A percentile compares a stretch with the other conserved stretches of the same genome.
Evolutionary conservation across 2,329 filamentous ascomycete species (phyloP).

Genomic region (Xylariaceae sp.): DNA sequence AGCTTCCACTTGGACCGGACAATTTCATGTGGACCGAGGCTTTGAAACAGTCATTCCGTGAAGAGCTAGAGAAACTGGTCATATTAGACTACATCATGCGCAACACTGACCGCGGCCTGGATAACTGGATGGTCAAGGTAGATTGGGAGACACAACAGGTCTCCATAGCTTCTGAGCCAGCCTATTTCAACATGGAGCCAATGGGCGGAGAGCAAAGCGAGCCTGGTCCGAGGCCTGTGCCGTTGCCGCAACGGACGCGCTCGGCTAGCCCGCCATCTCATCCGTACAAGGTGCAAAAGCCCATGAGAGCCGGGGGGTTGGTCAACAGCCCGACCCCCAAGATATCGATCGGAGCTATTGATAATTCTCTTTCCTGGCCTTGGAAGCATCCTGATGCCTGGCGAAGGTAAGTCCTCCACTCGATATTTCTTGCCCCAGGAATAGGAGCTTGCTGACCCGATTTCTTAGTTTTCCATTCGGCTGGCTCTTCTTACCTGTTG

Average conservation of each 20-base stretch:
- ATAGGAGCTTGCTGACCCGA: constrained; percentile 20
- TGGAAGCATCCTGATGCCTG: constrained; percentile 98
- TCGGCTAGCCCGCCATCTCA: constrained; percentile 43
- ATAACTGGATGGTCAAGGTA: constrained; percentile 99
- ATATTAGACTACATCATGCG: constrained; percentile 99
- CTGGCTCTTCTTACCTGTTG: constrained; percentile 95
- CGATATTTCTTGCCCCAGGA: background rate
- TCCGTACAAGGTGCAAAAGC: constrained; percentile 73
- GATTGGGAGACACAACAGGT: constrained; percentile 80
- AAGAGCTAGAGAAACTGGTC: constrained; percentile 93
- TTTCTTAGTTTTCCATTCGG: constrained; percentile 90
- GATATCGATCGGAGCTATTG: constrained; percentile 84
- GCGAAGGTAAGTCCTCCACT: constrained; percentile 43
- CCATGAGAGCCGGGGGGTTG: constrained; percentile 69
- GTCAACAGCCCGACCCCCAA: constrained; percentile 46
- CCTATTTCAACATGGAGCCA: constrained; percentile 59
- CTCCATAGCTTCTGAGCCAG: constrained; percentile 77
- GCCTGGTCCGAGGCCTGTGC: constrained; percentile 57
- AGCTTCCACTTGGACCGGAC: constrained; percentile 38
- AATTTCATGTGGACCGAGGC: constrained; percentile 81
- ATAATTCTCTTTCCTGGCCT: constrained; percentile 96
- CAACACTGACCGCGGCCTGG: constrained; percentile 91
- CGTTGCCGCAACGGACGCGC: constrained; percentile 40
- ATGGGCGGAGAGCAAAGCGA: constrained; percentile 40
- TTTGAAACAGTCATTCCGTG: constrained; percentile 85